Percentiles rank a stretch among this genome's conserved stretches.
Evolutionary conservation across 2,329 filamentous ascomycete genomes (phyloP).

Genomic region (Aspergillus luchuensis): DNA sequence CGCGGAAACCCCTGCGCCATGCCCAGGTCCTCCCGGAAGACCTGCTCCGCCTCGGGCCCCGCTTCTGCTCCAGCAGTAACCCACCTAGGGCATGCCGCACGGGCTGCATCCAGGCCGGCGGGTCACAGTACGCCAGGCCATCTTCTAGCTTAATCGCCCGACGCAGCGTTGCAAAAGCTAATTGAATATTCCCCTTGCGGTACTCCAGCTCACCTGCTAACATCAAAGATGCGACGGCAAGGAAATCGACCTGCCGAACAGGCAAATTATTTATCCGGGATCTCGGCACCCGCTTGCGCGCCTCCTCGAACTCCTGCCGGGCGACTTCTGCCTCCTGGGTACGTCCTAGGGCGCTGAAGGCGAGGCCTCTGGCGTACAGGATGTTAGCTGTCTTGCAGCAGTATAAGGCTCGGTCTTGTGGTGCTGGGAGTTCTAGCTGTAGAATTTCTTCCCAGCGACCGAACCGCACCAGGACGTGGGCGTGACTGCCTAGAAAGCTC

Average conservation of each 20-base stretch:
- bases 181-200: constrained; percentile 57
- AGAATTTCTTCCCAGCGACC: constrained; percentile 69
- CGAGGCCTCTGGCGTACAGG: constrained; percentile 43
- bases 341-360: background rate
- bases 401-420: constrained; percentile 61
- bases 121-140: constrained; percentile 66
- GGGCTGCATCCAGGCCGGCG: constrained; percentile 76
- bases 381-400: constrained; percentile 67
- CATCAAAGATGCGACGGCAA: constrained; percentile 40
- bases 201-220: constrained; percentile 70
- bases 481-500: constrained; percentile 64
- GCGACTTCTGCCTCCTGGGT: background rate
- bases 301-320: constrained; percentile 46
- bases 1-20: constrained; percentile 57
- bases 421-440: constrained; percentile 55
- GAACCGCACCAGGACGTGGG: constrained; percentile 71
- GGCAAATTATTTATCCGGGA: constrained; percentile 35
- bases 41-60: constrained; percentile 54
- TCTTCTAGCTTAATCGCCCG: constrained; percentile 63
- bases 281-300: constrained; percentile 63
- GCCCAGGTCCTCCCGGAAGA: constrained; percentile 64
- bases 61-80: constrained; percentile 65
- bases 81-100: constrained; percentile 69
- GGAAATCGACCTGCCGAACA: constrained; percentile 36
- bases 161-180: constrained; percentile 60